Conservation (phyloP, 371 early-diverging fungal genomes). For the Parasitella parasitica region DNA sequence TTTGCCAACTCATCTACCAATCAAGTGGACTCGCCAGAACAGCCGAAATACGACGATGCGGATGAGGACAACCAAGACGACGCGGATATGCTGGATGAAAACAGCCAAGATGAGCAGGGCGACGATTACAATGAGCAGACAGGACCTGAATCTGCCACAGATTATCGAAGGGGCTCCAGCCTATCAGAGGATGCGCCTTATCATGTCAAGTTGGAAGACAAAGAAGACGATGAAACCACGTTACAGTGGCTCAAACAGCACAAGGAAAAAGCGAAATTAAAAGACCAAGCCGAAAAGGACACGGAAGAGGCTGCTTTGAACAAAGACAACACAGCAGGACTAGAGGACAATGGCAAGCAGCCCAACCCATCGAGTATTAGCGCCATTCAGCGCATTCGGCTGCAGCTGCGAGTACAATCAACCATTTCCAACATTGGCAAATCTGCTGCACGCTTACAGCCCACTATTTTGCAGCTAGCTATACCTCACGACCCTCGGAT, state of each 20-base stretch:
- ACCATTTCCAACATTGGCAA: slow-evolving; percentile 23
- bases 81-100: background rate
- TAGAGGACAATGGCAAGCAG: background rate
- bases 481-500: slow-evolving; percentile 63
- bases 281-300: background rate
- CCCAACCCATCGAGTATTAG: slow-evolving; percentile 29
- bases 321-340: background rate
- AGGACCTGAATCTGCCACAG: background rate
- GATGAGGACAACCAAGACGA: background rate
- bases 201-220: slow-evolving; percentile 4
- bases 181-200: background rate
- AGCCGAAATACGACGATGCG: background rate
- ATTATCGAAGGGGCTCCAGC: background rate
- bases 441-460: slow-evolving; percentile 29
- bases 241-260: background rate
- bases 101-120: background rate
- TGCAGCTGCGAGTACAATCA: slow-evolving; percentile 42
- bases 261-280: background rate
- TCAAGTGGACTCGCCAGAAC: slow-evolving; percentile 3
- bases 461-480: slow-evolving; percentile 43
- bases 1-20: slow-evolving; percentile 15
- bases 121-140: background rate
- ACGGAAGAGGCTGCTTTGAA: background rate
- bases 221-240: slow-evolving; percentile 6
- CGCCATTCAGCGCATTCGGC: slow-evolving; percentile 45